phyloP scores from a whole-genome alignment of 768 basidiomycete genomes.

The Leccinum aurantiacum region DNA sequence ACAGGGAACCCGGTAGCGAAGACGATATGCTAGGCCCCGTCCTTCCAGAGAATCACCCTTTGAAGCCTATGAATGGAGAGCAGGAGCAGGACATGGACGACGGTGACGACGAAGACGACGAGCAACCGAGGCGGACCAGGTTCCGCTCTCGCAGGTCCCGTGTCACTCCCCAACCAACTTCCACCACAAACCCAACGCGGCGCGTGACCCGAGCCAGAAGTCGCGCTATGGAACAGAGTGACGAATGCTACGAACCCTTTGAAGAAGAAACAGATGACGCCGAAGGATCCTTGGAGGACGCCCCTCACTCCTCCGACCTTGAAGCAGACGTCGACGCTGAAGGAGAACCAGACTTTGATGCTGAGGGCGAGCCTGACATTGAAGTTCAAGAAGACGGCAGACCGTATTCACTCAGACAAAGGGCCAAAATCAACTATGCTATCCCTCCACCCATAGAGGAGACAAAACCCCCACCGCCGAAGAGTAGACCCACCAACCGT shows the following conservation, averaged over 20 bases:
- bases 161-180: slow-evolving; percentile 23
- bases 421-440: slow-evolving; percentile 70
- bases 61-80: slow-evolving; percentile 25
- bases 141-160: slow-evolving; percentile 24
- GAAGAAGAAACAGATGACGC: slow-evolving; percentile 50
- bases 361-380: slow-evolving; percentile 37
- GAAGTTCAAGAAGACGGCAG: slow-evolving; percentile 41
- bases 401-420: slow-evolving; percentile 62
- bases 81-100: slow-evolving; percentile 25
- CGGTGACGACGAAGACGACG: slow-evolving; percentile 34
- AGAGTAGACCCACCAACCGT: slow-evolving; percentile 39
- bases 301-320: slow-evolving; percentile 40
- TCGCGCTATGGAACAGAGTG: slow-evolving; percentile 39
- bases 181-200: not conserved
- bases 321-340: slow-evolving; percentile 39
- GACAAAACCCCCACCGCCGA: slow-evolving; percentile 40
- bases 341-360: slow-evolving; percentile 40
- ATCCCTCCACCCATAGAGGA: slow-evolving; percentile 83
- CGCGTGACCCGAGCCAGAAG: slow-evolving; percentile 29
- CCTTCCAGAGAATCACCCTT: slow-evolving; percentile 9
- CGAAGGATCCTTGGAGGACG: slow-evolving; percentile 60
- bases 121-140: slow-evolving; percentile 18
- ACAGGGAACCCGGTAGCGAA: slow-evolving; percentile 48
- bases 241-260: slow-evolving; percentile 52
- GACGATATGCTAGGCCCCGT: slow-evolving; percentile 32